Percentiles rank a stretch among this genome's conserved stretches.
Conservation (phyloP, 345 rosid species). For the Euphorbia peplus region DNA sequence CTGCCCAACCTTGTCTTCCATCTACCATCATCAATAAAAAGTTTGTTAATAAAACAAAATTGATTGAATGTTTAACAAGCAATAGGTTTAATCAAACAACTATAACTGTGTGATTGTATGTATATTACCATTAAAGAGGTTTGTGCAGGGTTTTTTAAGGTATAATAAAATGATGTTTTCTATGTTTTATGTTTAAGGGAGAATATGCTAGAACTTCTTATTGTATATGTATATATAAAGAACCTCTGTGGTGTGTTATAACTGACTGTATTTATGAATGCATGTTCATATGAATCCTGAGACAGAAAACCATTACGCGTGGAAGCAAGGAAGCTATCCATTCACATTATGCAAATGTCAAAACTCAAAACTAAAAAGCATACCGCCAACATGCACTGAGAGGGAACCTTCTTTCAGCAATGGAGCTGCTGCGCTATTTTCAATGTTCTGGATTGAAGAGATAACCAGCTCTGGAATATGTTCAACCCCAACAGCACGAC, state of each 20-base stretch:
- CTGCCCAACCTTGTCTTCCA: conserved; percentile 91
- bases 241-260: not conserved
- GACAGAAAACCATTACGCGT: not conserved
- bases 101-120: not conserved
- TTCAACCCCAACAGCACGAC: conserved; percentile 85
- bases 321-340: not conserved
- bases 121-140: no score
- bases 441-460: conserved; percentile 61
- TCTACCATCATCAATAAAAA: conserved; percentile 35
- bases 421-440: conserved; percentile 68
- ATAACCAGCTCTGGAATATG: conserved; percentile 81
- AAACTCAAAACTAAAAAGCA: no score
- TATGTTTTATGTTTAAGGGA: no score
- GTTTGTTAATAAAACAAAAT: not conserved
- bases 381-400: conserved; percentile 79
- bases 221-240: not conserved
- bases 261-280: not conserved
- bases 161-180: no score
- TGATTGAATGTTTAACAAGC: not conserved
- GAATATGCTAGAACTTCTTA: not conserved
- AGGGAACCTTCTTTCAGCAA: conserved; percentile 70
- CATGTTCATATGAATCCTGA: not conserved
- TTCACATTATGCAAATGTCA: not conserved
- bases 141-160: no score
- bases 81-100: not conserved